Evolutionary conservation across 768 basidiomycete genomes (phyloP).

Genomic region (Lyophyllum decastes): DNA sequence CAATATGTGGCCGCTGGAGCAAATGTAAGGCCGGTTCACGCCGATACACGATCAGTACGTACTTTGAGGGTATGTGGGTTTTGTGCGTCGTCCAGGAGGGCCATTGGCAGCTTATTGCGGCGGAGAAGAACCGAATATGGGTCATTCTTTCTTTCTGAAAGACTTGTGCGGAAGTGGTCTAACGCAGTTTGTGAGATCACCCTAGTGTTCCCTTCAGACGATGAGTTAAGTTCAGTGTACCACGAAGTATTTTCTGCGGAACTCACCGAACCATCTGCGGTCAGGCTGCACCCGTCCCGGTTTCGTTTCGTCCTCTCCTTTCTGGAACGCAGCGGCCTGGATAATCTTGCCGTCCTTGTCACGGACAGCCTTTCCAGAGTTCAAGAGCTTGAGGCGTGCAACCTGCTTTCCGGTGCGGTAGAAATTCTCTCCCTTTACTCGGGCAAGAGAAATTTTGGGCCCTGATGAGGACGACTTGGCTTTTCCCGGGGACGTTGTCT

Average conservation of each 20-base stretch:
- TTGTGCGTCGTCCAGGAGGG: conserved; percentile 85
- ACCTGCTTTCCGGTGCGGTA: conserved; percentile 95
- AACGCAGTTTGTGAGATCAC: conserved; percentile 96
- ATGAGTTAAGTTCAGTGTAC: conserved; percentile 5
- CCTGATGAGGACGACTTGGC: conserved; percentile 45
- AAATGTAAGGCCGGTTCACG: background rate
- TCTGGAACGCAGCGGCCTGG: conserved; percentile 94
- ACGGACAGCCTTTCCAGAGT: conserved; percentile 86
- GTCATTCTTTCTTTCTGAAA: conserved; percentile 83
- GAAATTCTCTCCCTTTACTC: conserved; percentile 94
- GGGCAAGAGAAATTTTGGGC: conserved; percentile 57
- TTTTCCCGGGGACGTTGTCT: conserved; percentile 37
- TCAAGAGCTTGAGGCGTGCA: conserved; percentile 86
- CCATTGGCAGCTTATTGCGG: conserved; percentile 97
- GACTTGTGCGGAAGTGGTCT: conserved; percentile 93
- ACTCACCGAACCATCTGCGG: conserved; percentile 94
- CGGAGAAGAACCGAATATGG: conserved; percentile 94
- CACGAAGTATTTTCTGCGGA: conserved; percentile 5
- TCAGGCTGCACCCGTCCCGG: conserved; percentile 94
- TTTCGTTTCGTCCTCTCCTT: conserved; percentile 87
- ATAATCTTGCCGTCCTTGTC: conserved; percentile 92
- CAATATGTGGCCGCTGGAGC: conserved; percentile 82
- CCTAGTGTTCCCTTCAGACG: conserved; percentile 83
- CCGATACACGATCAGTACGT: conserved; percentile 2
- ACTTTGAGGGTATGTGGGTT: conserved; percentile 82